phyloP scores from a whole-genome alignment of 106 monocot genomes.

The Allium fistulosum region DNA sequence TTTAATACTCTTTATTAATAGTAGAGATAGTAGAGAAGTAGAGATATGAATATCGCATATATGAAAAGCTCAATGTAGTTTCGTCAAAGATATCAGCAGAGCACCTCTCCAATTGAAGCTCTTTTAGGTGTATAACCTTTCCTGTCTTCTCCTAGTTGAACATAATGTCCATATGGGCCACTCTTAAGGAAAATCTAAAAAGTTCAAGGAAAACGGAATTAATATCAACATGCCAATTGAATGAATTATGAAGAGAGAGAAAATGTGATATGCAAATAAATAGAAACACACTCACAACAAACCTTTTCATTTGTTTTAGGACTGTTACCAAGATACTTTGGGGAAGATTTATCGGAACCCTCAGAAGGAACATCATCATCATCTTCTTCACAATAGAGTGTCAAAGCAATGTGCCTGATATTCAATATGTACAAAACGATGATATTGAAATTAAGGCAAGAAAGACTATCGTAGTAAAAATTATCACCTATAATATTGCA shows the following conservation, averaged over 20 bases:
- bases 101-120: slow-evolving; percentile 67
- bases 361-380: slow-evolving; percentile 27
- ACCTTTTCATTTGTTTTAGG: slow-evolving; percentile 74
- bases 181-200: slow-evolving; percentile 79
- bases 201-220: background rate
- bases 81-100: background rate
- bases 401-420: slow-evolving; percentile 56
- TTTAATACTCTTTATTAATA: too few relatives aligned
- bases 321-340: slow-evolving; percentile 46
- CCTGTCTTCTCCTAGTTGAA: slow-evolving; percentile 85
- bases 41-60: too few relatives aligned
- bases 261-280: too few relatives aligned
- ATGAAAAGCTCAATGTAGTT: too few relatives aligned
- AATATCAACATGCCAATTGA: too few relatives aligned
- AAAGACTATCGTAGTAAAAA: too few relatives aligned
- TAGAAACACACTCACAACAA: background rate
- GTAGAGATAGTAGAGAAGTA: too few relatives aligned
- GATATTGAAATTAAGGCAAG: too few relatives aligned
- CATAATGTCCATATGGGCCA: slow-evolving; percentile 90
- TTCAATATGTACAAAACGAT: too few relatives aligned
- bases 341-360: slow-evolving; percentile 41
- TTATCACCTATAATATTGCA: too few relatives aligned
- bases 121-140: slow-evolving; percentile 76
- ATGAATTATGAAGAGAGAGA: too few relatives aligned
- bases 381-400: slow-evolving; percentile 36